These are phyloP conservation scores for Apodospora peruviana DNA, from an alignment of 495 filamentous ascomycete species.

Conservation along the genomic window DNA sequence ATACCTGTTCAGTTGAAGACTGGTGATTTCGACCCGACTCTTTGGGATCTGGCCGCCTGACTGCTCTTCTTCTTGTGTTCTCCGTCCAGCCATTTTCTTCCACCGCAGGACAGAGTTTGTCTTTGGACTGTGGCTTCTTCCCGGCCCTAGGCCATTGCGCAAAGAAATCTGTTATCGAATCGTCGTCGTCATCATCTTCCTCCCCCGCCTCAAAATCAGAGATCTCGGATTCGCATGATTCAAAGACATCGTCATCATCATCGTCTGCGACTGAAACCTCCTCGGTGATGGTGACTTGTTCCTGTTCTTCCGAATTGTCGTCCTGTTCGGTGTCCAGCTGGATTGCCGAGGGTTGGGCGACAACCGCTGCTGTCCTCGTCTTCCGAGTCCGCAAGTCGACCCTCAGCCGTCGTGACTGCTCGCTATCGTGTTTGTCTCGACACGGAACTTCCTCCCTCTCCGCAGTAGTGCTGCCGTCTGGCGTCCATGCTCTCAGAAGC, in stretches of 20 bases:
- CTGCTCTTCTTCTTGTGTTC: background rate
- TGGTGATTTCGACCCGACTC: background rate
- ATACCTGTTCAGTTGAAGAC: too few relatives aligned
- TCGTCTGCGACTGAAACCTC: conserved; percentile 10
- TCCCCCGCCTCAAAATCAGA: conserved; percentile 11
- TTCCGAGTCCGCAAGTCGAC: conserved; percentile 18
- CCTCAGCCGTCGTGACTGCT: conserved; percentile 2
- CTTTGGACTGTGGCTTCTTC: background rate
- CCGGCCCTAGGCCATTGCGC: conserved; percentile 4
- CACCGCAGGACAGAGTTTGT: background rate
- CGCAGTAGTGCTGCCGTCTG: background rate
- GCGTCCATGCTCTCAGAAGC: conserved; percentile 19
- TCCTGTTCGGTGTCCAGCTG: conserved; percentile 6
- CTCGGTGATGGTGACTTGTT: conserved; percentile 14
- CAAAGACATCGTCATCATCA: conserved; percentile 11
- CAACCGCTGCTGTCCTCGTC: conserved; percentile 2
- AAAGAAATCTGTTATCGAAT: conserved; percentile 2
- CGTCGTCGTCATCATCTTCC: conserved; percentile 12
- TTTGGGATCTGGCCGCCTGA: background rate
- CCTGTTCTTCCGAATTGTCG: conserved; percentile 18
- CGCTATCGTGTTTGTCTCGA: background rate
- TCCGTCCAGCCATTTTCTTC: too few relatives aligned
- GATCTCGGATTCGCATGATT: conserved; percentile 11
- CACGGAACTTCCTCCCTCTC: background rate
- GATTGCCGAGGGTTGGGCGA: background rate